Evolutionary conservation across 2,329 filamentous ascomycete species (phyloP), one percentile per base, ranked within the genome.

Genomic region (Fusarium tupiense): DNA sequence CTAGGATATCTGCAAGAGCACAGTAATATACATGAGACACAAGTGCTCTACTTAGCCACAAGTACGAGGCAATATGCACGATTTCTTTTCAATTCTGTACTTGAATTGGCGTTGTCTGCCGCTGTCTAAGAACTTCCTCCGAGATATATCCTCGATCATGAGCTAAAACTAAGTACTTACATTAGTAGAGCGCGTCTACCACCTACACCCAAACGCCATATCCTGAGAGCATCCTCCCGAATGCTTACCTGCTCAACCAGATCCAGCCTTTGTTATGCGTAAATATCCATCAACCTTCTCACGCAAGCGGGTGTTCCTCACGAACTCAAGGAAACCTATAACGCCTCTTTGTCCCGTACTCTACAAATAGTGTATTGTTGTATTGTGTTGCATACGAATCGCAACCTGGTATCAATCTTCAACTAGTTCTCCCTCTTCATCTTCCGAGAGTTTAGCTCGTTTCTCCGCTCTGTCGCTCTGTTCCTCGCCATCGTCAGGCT

Each of bases 391-490:
- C 50, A 58, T 58, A 46, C 37, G 20, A 43, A 31, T n/a, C 35
- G 20, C 53, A 70, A 40, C 33, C 29, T 38, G 56, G 33, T 59
- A 41, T 70, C 64, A 82, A 41, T 82, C 80, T 67, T 85, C 83
- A 38, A 83, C 76, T 43, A 87, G 82, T 73, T 88, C 86, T 38
- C 86, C 86, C 67, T 88, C 86, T 67, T 88, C 86, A 56, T 88
- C 86, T 62, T 86, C 84, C 1, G 85, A 87, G 35, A 86, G 78
- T 58, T 83, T 82, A 54, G 82, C 82, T n/a, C 85, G 81, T 69
- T 88, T 88, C 70, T 83, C 82, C 3, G 83, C 82, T 31, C 82
- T 80, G 31, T 79, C 82, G 40, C 83, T 83, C 6, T 81, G 79
- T 1, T 68, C 70, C 19, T 77, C 64, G 6, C 79, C 76, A 35